phyloP scores from a whole-genome alignment of 768 basidiomycete species.

The Gymnopilus dilepis region DNA sequence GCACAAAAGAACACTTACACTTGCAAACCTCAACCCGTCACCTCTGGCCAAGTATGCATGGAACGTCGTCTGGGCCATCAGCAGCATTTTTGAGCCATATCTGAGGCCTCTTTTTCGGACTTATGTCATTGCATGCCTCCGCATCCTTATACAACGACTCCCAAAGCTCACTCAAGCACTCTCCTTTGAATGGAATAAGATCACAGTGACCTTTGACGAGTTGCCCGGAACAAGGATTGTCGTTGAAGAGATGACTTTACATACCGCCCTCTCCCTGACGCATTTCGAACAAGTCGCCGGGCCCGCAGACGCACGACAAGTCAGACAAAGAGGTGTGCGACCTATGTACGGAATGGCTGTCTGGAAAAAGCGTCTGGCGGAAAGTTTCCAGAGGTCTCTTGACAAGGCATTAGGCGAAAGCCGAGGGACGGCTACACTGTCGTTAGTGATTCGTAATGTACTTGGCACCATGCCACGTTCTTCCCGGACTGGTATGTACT shows the following conservation, averaged over 20 bases:
- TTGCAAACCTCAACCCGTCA: constrained; percentile 52
- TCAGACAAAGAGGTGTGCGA: constrained; percentile 28
- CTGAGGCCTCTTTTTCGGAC: constrained; percentile 66
- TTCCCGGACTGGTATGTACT: constrained; percentile 35
- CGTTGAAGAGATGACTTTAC: constrained; percentile 54
- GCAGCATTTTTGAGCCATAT: constrained; percentile 57
- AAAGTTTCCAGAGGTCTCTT: constrained; percentile 67
- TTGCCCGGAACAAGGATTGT: constrained; percentile 58
- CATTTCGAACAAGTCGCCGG: constrained; percentile 48
- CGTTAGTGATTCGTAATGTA: constrained; percentile 53
- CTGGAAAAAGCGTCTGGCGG: constrained; percentile 67
- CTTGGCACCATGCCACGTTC: constrained; percentile 44
- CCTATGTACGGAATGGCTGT: constrained; percentile 56
- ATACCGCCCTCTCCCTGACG: constrained; percentile 59
- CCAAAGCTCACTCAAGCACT: constrained; percentile 72
- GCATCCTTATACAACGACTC: constrained; percentile 64
- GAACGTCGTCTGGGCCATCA: constrained; percentile 44
- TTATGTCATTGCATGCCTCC: constrained; percentile 57
- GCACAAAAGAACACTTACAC: constrained; percentile 49
- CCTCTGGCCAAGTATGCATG: constrained; percentile 47
- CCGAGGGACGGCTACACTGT: constrained; percentile 58
- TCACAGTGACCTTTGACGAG: constrained; percentile 54
- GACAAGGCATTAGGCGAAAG: constrained; percentile 72
- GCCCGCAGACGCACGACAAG: constrained; percentile 21
- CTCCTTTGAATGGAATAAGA: constrained; percentile 68